These are phyloP conservation scores for Solanum ahanhuiri DNA, from an alignment of 257 asterid genomes.

Conservation along the genomic window DNA sequence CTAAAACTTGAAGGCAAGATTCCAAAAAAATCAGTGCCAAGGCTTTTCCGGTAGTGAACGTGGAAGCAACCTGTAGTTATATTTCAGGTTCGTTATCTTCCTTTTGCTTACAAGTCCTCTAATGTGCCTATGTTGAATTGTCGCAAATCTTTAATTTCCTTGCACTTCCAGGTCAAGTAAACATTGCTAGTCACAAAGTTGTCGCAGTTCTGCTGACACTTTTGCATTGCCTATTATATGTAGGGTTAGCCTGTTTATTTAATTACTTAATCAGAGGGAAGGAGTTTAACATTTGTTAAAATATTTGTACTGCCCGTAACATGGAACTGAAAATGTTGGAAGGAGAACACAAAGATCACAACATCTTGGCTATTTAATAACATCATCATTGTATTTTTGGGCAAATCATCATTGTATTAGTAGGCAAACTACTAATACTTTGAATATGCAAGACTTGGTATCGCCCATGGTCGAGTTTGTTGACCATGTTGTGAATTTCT, in stretches of 20 bases:
- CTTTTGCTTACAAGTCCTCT: background rate
- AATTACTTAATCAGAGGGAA: background rate
- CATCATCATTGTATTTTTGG: background rate
- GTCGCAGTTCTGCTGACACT: background rate
- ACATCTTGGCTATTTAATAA: background rate
- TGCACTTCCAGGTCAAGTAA: background rate
- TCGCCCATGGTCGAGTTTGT: background rate
- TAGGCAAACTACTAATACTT: background rate
- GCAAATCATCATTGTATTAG: background rate
- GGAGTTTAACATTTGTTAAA: background rate
- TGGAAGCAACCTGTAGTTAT: background rate
- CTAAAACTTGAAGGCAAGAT: constrained; percentile 83
- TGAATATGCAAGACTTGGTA: background rate
- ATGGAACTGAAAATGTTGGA: background rate
- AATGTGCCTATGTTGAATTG: background rate
- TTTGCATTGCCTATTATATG: background rate
- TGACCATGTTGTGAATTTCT: background rate
- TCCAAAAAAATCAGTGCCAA: constrained; percentile 71
- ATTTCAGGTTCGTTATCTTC: background rate
- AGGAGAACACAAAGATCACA: background rate
- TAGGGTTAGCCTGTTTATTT: background rate
- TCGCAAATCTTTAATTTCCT: background rate
- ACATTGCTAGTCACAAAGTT: background rate
- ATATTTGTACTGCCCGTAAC: background rate
- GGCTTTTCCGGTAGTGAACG: constrained; percentile 58